These are phyloP conservation scores for Ustulina deusta DNA, from an alignment of 2,329 filamentous ascomycete species.

Conservation along the genomic window DNA sequence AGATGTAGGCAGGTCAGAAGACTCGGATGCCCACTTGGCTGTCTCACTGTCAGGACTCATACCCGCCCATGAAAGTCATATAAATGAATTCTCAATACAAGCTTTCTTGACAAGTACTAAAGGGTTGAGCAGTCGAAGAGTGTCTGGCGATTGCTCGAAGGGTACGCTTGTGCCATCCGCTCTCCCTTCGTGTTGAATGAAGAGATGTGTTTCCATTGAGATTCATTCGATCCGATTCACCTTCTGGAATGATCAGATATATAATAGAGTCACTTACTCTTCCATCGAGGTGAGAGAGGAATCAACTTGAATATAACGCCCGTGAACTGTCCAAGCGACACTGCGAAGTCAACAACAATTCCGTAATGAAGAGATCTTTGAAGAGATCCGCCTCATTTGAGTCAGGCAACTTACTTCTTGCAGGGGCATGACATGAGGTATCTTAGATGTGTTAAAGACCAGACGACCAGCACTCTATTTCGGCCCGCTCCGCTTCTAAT, in stretches of 20 bases:
- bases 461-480: constrained; percentile 10
- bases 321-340: neutral
- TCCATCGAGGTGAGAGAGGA: neutral
- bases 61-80: neutral
- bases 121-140: neutral
- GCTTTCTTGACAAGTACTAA: neutral
- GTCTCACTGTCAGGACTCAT: too few species aligned
- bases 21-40: neutral
- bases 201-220: neutral
- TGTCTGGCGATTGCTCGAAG: too few species aligned
- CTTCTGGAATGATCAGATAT: neutral
- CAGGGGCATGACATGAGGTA: neutral
- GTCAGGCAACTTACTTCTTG: neutral
- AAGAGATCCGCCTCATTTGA: neutral
- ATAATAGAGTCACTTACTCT: neutral
- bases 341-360: neutral
- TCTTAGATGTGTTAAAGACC: neutral
- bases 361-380: neutral
- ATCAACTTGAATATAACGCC: neutral
- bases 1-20: neutral
- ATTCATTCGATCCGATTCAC: neutral
- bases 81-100: neutral
- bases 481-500: constrained; percentile 30
- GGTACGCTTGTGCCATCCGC: neutral
- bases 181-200: neutral